phyloP scores from a whole-genome alignment of 2,329 filamentous ascomycete species.

The Ceratocystis harringtonii region DNA sequence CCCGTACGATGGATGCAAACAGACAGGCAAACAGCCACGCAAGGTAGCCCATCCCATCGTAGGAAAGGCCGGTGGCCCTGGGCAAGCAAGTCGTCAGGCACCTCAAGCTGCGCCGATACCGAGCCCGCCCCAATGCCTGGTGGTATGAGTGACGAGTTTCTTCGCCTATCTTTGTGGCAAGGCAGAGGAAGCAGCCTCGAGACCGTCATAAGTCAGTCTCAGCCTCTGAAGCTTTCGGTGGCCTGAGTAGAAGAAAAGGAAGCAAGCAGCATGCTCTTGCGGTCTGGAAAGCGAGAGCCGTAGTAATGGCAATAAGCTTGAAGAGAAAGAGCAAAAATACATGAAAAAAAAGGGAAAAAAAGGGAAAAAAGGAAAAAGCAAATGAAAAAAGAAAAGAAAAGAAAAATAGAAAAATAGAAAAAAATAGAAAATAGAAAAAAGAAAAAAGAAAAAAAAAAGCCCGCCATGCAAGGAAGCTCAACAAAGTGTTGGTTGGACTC shows the following conservation, averaged over 20 bases:
- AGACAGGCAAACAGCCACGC: neutral
- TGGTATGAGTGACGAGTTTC: too few species aligned
- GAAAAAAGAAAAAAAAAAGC: neutral
- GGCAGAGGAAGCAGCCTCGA: neutral
- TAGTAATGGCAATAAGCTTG: constrained; percentile 7
- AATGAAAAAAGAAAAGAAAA: too few species aligned
- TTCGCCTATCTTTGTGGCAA: too few species aligned
- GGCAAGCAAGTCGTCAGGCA: neutral
- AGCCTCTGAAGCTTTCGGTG: neutral
- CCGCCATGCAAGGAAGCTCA: neutral
- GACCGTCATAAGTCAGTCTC: neutral
- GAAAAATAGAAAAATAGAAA: too few species aligned
- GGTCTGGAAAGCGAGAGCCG: neutral
- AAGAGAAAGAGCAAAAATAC: too few species aligned
- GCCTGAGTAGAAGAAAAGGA: neutral
- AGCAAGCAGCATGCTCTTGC: neutral
- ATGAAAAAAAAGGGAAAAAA: too few species aligned
- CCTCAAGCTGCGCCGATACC: neutral
- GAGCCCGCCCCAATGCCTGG: neutral
- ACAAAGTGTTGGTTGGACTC: neutral
- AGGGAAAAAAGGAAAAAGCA: too few species aligned
- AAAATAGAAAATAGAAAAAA: too few species aligned
- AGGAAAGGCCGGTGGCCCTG: neutral
- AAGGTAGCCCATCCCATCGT: neutral
- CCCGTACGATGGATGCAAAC: neutral